phyloP scores from a whole-genome alignment of 2,329 filamentous ascomycete species.

The Sodiomyces alkalinus region DNA sequence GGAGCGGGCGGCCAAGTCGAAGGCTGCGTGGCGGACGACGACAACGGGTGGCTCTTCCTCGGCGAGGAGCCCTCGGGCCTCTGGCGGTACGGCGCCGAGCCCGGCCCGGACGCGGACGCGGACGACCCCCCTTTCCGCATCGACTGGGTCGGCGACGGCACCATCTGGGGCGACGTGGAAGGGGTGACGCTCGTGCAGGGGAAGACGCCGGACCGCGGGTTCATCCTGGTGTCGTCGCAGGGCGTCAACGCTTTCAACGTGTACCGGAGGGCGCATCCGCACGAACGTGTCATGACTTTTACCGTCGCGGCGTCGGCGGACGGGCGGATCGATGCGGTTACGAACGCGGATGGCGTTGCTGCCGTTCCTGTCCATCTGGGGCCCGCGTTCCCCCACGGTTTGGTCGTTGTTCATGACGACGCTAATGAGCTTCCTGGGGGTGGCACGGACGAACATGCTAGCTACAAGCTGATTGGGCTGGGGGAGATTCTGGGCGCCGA shows the following conservation, averaged over 20 bases:
- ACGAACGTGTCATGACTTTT: conserved; percentile 33
- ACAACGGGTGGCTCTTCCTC: conserved; percentile 32
- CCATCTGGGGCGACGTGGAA: conserved; percentile 36
- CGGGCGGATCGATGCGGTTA: conserved; percentile 30
- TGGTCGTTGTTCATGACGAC: conserved; percentile 38
- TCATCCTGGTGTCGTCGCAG: conserved; percentile 35
- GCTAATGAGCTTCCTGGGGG: conserved; percentile 32
- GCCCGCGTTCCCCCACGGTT: conserved; percentile 22
- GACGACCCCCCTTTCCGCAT: conserved; percentile 17
- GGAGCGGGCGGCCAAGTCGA: conserved; percentile 37
- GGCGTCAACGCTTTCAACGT: conserved; percentile 37
- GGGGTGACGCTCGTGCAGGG: conserved; percentile 35
- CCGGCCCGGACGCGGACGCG: conserved; percentile 22
- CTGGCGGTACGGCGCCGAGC: conserved; percentile 37
- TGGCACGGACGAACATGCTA: conserved; percentile 28
- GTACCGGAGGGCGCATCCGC: conserved; percentile 30
- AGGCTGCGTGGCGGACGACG: conserved; percentile 36
- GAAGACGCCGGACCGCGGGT: conserved; percentile 24
- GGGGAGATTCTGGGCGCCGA: conserved; percentile 21
- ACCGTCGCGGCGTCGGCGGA: conserved; percentile 25
- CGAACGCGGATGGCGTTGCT: conserved; percentile 36
- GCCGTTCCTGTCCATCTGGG: conserved; percentile 29
- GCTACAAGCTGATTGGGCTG: conserved; percentile 32
- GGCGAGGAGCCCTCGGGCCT: conserved; percentile 36
- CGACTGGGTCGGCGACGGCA: conserved; percentile 29